Conservation (phyloP, 2,329 filamentous ascomycete species). For the Sarocladiaceae sp. region DNA sequence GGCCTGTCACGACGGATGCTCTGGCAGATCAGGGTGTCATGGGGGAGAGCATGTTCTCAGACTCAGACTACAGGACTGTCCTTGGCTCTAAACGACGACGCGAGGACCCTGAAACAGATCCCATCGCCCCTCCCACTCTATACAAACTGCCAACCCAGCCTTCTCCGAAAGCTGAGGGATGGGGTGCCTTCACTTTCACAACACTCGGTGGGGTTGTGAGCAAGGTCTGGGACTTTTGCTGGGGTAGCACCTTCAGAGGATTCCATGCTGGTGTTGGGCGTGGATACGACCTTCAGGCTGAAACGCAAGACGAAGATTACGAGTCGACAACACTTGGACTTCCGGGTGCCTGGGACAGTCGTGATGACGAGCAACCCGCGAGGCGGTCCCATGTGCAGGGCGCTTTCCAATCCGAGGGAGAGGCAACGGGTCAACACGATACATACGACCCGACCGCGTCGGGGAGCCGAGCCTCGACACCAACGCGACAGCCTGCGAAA, state of each 20-base stretch:
- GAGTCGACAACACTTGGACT: not conserved
- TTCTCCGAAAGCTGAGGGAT: constrained; percentile 31
- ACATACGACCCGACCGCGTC: constrained; percentile 9
- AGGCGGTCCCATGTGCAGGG: too few relatives aligned
- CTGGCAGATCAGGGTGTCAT: constrained; percentile 17
- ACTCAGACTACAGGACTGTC: constrained; percentile 47
- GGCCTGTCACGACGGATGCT: not conserved
- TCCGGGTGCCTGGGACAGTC: constrained; percentile 3
- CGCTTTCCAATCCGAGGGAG: too few relatives aligned
- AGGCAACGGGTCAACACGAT: not conserved
- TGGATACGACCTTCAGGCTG: constrained; percentile 48
- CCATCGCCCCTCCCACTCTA: constrained; percentile 19
- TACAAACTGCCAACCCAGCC: constrained; percentile 20
- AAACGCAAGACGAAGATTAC: constrained; percentile 13
- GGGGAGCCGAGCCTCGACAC: constrained; percentile 31
- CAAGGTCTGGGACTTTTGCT: constrained; percentile 83
- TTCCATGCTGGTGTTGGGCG: constrained; percentile 81
- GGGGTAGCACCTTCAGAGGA: constrained; percentile 64
- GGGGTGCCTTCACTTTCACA: constrained; percentile 53
- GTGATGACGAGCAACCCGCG: too few relatives aligned
- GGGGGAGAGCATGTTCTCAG: constrained; percentile 51
- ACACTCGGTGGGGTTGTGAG: constrained; percentile 63
- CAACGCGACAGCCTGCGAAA: constrained; percentile 42
- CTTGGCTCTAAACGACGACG: constrained; percentile 41
- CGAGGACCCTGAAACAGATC: constrained; percentile 25